Percentiles rank a stretch among this genome's conserved stretches.
Conservation (phyloP, 192 early-diverging fungal species). For the Radiomyces spectabilis region DNA sequence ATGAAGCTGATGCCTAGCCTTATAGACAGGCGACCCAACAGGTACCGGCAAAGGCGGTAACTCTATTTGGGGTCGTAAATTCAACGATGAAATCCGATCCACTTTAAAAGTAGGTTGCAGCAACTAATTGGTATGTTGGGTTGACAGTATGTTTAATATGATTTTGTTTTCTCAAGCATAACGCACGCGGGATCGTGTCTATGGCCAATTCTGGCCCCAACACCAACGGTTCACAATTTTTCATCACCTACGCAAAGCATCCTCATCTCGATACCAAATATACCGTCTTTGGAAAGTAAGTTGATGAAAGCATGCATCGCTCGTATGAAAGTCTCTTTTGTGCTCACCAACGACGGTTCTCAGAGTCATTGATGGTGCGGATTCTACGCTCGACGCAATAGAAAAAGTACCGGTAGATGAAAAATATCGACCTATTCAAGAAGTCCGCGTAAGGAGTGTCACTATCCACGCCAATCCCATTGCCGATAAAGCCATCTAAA, state of each 20-base stretch:
- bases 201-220: constrained; percentile 92
- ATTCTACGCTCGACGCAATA: constrained; percentile 74
- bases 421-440: constrained; percentile 73
- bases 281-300: constrained; percentile 82
- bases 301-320: background rate
- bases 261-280: constrained; percentile 87
- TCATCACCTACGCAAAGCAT: constrained; percentile 85
- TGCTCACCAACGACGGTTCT: no score
- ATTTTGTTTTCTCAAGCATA: constrained; percentile 50
- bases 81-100: constrained; percentile 74
- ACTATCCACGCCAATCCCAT: constrained; percentile 95
- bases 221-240: constrained; percentile 87
- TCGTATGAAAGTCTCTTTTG: constrained; percentile 4
- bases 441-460: constrained; percentile 63
- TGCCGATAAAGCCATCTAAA: constrained; percentile 50
- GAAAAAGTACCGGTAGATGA: constrained; percentile 84
- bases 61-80: constrained; percentile 79
- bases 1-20: no score
- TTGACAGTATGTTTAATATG: background rate
- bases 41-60: constrained; percentile 81
- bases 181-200: constrained; percentile 77
- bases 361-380: constrained; percentile 80
- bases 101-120: constrained; percentile 57
- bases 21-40: constrained; percentile 86
- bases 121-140: no score